Percentiles rank a stretch among this genome's conserved stretches.
Conservation (phyloP, 129 eudicot species). For the Escallonia herrerae region DNA sequence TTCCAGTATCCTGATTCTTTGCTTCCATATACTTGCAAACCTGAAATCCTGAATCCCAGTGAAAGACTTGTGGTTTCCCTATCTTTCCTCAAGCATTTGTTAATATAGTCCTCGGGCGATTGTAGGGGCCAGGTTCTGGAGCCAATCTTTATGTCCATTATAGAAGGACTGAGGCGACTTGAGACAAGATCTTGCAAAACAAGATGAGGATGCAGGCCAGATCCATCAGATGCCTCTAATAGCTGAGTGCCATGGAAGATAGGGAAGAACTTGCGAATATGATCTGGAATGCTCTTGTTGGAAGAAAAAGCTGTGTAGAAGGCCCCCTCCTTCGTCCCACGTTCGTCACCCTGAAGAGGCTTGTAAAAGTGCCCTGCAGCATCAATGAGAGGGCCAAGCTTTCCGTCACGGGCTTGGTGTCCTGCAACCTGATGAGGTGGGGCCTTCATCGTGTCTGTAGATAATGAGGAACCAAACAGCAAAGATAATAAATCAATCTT, state of each 20-base stretch:
- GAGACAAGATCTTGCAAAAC: slow-evolving; percentile 55
- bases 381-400: slow-evolving; percentile 68
- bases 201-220: slow-evolving; percentile 54
- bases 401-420: slow-evolving; percentile 59
- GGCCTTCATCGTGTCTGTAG: slow-evolving; percentile 44
- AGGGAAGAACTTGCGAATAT: slow-evolving; percentile 61
- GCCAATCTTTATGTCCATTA: slow-evolving; percentile 85
- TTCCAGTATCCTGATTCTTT: slow-evolving; percentile 57
- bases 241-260: slow-evolving; percentile 55
- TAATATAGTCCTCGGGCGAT: slow-evolving; percentile 52
- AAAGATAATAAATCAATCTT: no score
- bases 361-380: slow-evolving; percentile 76
- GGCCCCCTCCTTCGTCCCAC: slow-evolving; percentile 55
- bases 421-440: slow-evolving; percentile 93
- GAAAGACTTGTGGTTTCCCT: slow-evolving; percentile 40
- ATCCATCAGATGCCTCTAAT: slow-evolving; percentile 66
- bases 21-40: slow-evolving; percentile 41
- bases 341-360: slow-evolving; percentile 76
- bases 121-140: slow-evolving; percentile 67
- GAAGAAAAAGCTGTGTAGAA: slow-evolving; percentile 51
- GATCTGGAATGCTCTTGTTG: slow-evolving; percentile 34
- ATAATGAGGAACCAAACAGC: no score
- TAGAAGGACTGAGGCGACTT: slow-evolving; percentile 37
- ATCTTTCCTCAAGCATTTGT: slow-evolving; percentile 62
- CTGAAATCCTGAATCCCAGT: slow-evolving; percentile 73